Base-by-base conservation (phyloP, 805 yeast genomes). In the Blastobotrys chiropterorum region DNA sequence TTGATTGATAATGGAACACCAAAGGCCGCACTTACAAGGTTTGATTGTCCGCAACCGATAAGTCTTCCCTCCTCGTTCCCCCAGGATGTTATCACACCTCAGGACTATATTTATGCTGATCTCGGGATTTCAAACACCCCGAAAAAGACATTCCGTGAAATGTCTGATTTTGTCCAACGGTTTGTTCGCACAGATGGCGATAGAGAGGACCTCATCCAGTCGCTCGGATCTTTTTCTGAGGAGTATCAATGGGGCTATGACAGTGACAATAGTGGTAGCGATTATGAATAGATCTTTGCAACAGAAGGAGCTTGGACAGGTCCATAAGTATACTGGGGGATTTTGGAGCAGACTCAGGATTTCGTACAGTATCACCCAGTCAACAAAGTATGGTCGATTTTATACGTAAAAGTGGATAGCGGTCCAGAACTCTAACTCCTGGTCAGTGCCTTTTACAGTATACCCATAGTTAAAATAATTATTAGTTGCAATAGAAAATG, bases 161-260 rank as follows among this genome's bases (percentile, higher is more conserved):
- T 61, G 65, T 46, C 49, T 15, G 49, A 53, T 16, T 39, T 48
- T 17, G 61, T 59, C 8, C 43, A 54, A 6, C 26, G 53, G 16
- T 49, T 6, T 48, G 44, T 31, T 50, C 53, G 13, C 6, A n/a
- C 39, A 3, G 43, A 34, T 3, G 62, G 57, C 16, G 62, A 56
- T 19, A 49, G 64, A 8, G 66, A 62, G 38, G 63, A 62, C 38
- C 41, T 58, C 30, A 56, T 56, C 26, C 57, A 62, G 26, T 47
- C 39, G 6, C 44, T 60, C 38, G 44, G 53, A 7, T 44, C 47
- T 2, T 19, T 55, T 47, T 59, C 62, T 2, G 55, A 56, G 30
- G 52, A 47, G 38, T 62, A 62, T 34, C 52, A 53, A 22, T 52
- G 53, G 39, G 62, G 62, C n/a, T 56, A 26, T 26, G 34, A 26